A percentile compares a stretch with the other conserved stretches of the same genome.
Evolutionary conservation across 371 early-diverging fungal genomes (phyloP).

Genomic region (Conidiobolus incongruus): DNA sequence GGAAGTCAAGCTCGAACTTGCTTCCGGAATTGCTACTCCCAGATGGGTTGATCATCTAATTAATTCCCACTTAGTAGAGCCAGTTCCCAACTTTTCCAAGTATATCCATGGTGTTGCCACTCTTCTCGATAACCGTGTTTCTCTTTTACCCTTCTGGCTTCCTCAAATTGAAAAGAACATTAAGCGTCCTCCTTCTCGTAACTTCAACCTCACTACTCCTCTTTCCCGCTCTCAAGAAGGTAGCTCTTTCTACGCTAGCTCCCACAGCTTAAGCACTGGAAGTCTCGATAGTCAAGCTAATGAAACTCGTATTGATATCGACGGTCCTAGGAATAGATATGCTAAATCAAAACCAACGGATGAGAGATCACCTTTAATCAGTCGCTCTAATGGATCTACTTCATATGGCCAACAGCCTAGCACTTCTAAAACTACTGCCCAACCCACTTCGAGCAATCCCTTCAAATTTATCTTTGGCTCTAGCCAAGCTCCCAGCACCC

Average conservation of each 20-base stretch:
- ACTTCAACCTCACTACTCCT: slow-evolving; percentile 10
- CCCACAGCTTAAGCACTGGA: neutral
- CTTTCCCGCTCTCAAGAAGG: neutral
- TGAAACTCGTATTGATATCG: neutral
- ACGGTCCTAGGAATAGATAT: neutral
- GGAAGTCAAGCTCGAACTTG: slow-evolving; percentile 90
- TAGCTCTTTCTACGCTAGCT: neutral
- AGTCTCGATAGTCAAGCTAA: neutral
- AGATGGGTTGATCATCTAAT: slow-evolving; percentile 83
- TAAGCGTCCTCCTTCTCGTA: slow-evolving; percentile 32
- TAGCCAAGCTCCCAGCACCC: neutral
- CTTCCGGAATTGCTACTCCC: slow-evolving; percentile 61
- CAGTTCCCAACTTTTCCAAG: slow-evolving; percentile 95
- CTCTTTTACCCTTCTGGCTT: slow-evolving; percentile 94
- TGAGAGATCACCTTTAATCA: neutral
- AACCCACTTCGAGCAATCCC: neutral
- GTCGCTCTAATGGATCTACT: neutral
- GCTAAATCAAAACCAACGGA: neutral
- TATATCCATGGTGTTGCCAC: slow-evolving; percentile 92
- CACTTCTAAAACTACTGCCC: neutral
- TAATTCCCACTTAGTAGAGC: slow-evolving; percentile 76
- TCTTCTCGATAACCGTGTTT: slow-evolving; percentile 61
- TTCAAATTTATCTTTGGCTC: neutral
- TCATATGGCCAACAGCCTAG: too few species aligned
- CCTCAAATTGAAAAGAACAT: slow-evolving; percentile 89